Percentiles rank a stretch among this genome's conserved stretches.
These are phyloP conservation scores for Brassica cretica DNA, from an alignment of 345 rosid genomes.

Conservation along the genomic window DNA sequence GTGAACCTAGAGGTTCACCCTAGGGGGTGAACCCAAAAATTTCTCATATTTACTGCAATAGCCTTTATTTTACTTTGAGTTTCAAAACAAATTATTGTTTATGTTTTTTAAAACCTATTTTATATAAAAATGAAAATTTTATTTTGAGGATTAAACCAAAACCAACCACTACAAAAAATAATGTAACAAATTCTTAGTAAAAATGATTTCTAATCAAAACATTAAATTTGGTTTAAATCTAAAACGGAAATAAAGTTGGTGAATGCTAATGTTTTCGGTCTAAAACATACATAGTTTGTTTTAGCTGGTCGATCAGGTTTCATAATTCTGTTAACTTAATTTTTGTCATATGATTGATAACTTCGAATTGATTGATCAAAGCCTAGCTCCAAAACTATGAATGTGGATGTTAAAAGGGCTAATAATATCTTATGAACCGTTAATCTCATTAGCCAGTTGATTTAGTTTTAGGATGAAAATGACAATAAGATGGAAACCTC, in stretches of 20 bases:
- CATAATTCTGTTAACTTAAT: background rate
- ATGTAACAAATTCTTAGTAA: background rate
- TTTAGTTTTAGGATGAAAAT: background rate
- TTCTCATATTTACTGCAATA: background rate
- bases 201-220: background rate
- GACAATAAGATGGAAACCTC: slow-evolving; percentile 51
- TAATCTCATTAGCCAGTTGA: background rate
- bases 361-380: background rate
- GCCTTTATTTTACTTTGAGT: background rate
- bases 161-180: background rate
- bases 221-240: background rate
- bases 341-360: background rate
- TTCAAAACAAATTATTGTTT: too few relatives aligned
- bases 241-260: background rate
- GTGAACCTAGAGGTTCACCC: too few relatives aligned
- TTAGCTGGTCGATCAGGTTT: background rate
- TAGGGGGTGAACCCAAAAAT: too few relatives aligned
- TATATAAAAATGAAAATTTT: background rate
- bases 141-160: background rate
- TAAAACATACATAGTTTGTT: background rate
- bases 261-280: background rate
- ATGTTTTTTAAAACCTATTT: background rate
- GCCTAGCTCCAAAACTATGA: background rate
- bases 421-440: background rate
- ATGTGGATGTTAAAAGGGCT: too few relatives aligned